Evolutionary conservation across 306 rosid genomes (phyloP).

Genomic region (Hippophae rhamnoides): DNA sequence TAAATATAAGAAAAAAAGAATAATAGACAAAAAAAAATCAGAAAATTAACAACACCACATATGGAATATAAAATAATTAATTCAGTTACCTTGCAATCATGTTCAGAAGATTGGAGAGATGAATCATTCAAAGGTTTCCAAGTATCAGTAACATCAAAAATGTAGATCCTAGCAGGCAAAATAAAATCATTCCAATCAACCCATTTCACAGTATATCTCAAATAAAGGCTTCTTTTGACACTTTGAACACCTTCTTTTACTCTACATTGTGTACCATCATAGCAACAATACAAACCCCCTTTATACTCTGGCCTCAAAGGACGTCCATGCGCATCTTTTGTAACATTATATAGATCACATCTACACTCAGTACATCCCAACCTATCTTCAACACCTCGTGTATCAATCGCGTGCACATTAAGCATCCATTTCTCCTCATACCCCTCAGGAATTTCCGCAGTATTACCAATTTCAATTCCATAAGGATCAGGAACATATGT

Average conservation of each 20-base stretch:
- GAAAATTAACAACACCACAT: background rate
- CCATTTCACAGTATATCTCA: constrained; percentile 68
- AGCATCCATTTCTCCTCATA: constrained; percentile 64
- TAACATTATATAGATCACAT: constrained; percentile 61
- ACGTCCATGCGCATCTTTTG: constrained; percentile 23
- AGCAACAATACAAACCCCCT: constrained; percentile 61
- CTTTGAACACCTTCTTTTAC: constrained; percentile 38
- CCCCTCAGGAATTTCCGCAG: constrained; percentile 42
- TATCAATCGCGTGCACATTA: constrained; percentile 72
- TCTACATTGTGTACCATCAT: constrained; percentile 44
- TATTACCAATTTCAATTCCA: constrained; percentile 59
- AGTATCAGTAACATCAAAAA: constrained; percentile 58
- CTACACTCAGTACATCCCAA: constrained; percentile 59
- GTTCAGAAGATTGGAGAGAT: constrained; percentile 12
- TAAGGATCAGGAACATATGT: constrained; percentile 53
- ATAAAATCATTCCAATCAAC: constrained; percentile 52
- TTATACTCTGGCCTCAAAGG: constrained; percentile 31
- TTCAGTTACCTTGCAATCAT: constrained; percentile 40
- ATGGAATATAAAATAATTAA: background rate
- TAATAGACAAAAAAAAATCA: background rate
- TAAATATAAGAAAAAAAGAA: background rate
- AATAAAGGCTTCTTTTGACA: constrained; percentile 41
- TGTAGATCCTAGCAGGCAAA: constrained; percentile 57
- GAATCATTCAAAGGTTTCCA: constrained; percentile 17
- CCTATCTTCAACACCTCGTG: constrained; percentile 43